These are phyloP conservation scores for Pichia occidentalis DNA, from an alignment of 805 yeast species.

Conservation along the genomic window DNA sequence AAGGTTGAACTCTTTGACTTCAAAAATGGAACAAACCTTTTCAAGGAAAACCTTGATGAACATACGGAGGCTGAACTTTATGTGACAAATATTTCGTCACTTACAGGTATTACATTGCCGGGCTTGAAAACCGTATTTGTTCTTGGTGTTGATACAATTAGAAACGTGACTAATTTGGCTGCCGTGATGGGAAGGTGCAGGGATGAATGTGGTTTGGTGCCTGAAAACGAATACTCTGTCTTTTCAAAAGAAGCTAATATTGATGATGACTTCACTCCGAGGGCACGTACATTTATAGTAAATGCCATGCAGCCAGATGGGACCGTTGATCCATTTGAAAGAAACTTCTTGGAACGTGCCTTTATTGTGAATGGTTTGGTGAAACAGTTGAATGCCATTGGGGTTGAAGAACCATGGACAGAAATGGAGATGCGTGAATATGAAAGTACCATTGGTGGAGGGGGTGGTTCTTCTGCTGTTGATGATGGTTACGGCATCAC, in stretches of 20 bases:
- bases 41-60: slow-evolving; percentile 9
- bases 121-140: slow-evolving; percentile 24
- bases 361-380: slow-evolving; percentile 25
- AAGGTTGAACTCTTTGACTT: slow-evolving; percentile 14
- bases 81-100: slow-evolving; percentile 20
- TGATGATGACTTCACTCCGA: slow-evolving; percentile 8
- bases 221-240: slow-evolving; percentile 13
- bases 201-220: slow-evolving; percentile 16
- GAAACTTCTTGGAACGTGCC: slow-evolving; percentile 28
- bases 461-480: neutral
- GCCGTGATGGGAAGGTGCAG: slow-evolving; percentile 26
- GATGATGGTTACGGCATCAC: neutral
- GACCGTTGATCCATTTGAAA: slow-evolving; percentile 20
- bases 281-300: slow-evolving; percentile 18
- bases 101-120: slow-evolving; percentile 26
- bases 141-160: slow-evolving; percentile 30
- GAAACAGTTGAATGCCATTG: slow-evolving; percentile 19
- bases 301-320: slow-evolving; percentile 21
- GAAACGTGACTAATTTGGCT: slow-evolving; percentile 19
- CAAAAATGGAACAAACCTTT: slow-evolving; percentile 14
- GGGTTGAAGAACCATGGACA: slow-evolving; percentile 18
- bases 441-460: slow-evolving; percentile 13
- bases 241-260: slow-evolving; percentile 11
- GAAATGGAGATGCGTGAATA: slow-evolving; percentile 11
- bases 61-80: slow-evolving; percentile 17